These are phyloP conservation scores for Flaveria floridana DNA, from an alignment of 140 eudicot species.

Conservation along the genomic window DNA sequence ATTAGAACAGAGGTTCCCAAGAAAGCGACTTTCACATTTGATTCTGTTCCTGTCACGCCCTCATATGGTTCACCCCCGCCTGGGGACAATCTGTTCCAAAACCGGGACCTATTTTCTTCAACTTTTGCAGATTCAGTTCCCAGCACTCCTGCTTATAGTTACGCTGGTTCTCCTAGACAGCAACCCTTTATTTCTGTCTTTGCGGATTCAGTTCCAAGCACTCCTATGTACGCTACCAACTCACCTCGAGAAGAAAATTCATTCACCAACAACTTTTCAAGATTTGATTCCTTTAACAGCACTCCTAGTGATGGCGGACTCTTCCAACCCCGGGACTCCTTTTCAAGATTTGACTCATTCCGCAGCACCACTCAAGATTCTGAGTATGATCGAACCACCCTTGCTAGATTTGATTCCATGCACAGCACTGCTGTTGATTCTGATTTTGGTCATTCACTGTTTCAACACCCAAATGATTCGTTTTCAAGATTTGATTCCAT, in stretches of 20 bases:
- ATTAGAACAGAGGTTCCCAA: conserved; percentile 63
- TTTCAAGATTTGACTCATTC: conserved; percentile 72
- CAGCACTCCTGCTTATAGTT: conserved; percentile 69
- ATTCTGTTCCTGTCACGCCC: conserved; percentile 78
- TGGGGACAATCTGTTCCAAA: conserved; percentile 42
- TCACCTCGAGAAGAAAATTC: conserved; percentile 46
- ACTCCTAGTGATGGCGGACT: conserved; percentile 10
- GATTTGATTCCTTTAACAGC: conserved; percentile 76
- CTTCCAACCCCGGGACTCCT: conserved; percentile 39
- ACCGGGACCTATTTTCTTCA: conserved; percentile 44
- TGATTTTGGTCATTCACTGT: conserved; percentile 51
- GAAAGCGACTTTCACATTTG: conserved; percentile 50
- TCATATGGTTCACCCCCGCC: conserved; percentile 41
- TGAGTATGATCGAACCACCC: conserved; percentile 42
- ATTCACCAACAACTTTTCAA: conserved; percentile 56
- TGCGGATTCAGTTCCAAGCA: conserved; percentile 89
- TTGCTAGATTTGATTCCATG: conserved; percentile 71
- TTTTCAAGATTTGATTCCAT: conserved; percentile 70
- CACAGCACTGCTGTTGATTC: conserved; percentile 59
- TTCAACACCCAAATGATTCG: conserved; percentile 44
- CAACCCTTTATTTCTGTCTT: conserved; percentile 54
- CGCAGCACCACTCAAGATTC: conserved; percentile 57
- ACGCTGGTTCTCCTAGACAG: conserved; percentile 44
- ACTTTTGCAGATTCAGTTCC: conserved; percentile 68
- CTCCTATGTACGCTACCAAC: conserved; percentile 56